These are phyloP conservation scores for Clarireedia hainanense DNA, from an alignment of 2,329 filamentous ascomycete species.

Conservation along the genomic window DNA sequence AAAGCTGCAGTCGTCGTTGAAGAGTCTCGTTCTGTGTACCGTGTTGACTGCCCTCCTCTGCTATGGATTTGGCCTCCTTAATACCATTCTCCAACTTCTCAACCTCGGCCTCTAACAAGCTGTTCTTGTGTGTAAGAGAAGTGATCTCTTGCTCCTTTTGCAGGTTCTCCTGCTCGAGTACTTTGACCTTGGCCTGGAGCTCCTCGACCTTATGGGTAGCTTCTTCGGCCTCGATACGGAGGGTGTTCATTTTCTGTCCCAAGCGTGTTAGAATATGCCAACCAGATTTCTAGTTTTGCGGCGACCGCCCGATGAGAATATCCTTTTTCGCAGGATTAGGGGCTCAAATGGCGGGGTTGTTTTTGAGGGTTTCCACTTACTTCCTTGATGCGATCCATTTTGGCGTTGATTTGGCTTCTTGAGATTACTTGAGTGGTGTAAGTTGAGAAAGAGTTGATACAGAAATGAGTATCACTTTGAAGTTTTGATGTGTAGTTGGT, in stretches of 20 bases:
- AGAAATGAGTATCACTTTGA: not conserved
- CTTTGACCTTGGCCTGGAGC: conserved; percentile 78
- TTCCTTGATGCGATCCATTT: conserved; percentile 87
- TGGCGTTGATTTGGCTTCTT: conserved; percentile 26
- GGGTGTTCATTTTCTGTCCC: conserved; percentile 80
- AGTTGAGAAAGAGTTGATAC: conserved; percentile 4
- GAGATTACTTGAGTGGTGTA: not conserved
- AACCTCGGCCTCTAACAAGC: conserved; percentile 78
- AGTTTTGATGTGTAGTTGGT: too few species aligned
- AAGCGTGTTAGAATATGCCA: conserved; percentile 8
- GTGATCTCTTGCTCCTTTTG: conserved; percentile 98
- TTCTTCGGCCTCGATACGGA: conserved; percentile 90
- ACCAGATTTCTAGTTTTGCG: not conserved
- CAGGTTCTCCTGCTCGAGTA: conserved; percentile 87
- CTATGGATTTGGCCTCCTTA: conserved; percentile 81
- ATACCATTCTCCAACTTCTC: conserved; percentile 83
- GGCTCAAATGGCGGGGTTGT: conserved; percentile 26
- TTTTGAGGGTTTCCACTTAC: conserved; percentile 43
- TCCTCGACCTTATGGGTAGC: conserved; percentile 76
- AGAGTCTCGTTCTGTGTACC: conserved; percentile 88
- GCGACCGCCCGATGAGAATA: not conserved
- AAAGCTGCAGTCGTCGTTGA: conserved; percentile 83
- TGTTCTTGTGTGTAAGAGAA: conserved; percentile 92
- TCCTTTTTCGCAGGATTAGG: not conserved
- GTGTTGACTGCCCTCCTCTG: conserved; percentile 73